phyloP scores from a whole-genome alignment of 2,329 filamentous ascomycete genomes.

The Huntiella abstrusa region DNA sequence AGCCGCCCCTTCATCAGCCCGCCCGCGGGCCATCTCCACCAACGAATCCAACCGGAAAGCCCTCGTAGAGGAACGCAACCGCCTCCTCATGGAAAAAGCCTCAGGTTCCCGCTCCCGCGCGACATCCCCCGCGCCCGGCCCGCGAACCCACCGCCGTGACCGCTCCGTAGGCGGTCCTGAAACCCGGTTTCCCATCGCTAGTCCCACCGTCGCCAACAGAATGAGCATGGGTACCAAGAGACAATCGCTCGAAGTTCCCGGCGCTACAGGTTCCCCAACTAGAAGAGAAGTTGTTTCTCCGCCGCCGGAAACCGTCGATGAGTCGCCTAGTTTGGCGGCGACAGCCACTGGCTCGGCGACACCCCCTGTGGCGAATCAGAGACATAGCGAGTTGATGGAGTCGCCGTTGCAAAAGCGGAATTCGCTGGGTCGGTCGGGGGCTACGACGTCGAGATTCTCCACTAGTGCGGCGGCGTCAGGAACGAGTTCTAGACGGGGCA shows the following conservation, averaged over 20 bases:
- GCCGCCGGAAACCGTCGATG: constrained; percentile 13
- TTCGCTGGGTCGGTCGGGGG: constrained; percentile 35
- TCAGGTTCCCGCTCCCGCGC: constrained; percentile 50
- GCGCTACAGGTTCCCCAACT: constrained; percentile 17
- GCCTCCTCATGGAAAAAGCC: constrained; percentile 53
- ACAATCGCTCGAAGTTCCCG: constrained; percentile 67
- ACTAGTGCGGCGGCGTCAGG: constrained; percentile 21
- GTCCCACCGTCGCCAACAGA: constrained; percentile 35
- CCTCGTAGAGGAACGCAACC: constrained; percentile 82
- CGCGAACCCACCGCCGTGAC: constrained; percentile 54
- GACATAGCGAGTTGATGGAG: constrained; percentile 13
- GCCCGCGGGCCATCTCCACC: constrained; percentile 75
- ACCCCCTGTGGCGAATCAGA: constrained; percentile 2
- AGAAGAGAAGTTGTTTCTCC: constrained; percentile 9
- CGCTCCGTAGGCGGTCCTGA: constrained; percentile 54
- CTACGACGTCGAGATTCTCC: constrained; percentile 26
- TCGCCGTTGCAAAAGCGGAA: constrained; percentile 40
- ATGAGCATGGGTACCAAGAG: constrained; percentile 37
- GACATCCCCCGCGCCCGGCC: constrained; percentile 49
- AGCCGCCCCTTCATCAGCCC: constrained; percentile 30
- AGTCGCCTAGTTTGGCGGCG: constrained; percentile 11
- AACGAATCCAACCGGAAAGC: constrained; percentile 90
- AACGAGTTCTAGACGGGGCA: constrained; percentile 15
- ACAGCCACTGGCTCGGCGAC: constrained; percentile 1
- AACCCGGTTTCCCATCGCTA: constrained; percentile 72